A percentile compares a stretch with the other conserved stretches of the same genome.
Evolutionary conservation across 805 yeast species (phyloP).

Genomic region (Huiozyma sinensis): DNA sequence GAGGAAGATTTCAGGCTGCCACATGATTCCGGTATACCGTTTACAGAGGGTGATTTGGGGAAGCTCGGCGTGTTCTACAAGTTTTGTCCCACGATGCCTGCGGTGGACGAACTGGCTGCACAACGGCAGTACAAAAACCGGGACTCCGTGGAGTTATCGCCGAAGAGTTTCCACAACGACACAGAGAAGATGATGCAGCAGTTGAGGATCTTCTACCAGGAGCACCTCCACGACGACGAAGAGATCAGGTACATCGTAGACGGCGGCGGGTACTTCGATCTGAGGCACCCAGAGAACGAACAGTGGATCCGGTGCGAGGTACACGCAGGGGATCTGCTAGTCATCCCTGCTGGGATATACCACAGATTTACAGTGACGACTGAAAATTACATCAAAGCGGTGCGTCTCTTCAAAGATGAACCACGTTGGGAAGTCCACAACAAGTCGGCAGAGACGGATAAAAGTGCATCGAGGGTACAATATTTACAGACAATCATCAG

Average conservation of each 20-base stretch:
- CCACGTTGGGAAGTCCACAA: conserved; percentile 91
- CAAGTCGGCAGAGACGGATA: conserved; percentile 44
- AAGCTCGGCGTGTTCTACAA: conserved; percentile 61
- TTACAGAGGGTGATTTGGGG: conserved; percentile 39
- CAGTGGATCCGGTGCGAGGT: conserved; percentile 72
- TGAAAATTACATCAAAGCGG: conserved; percentile 56
- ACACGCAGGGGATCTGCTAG: conserved; percentile 49
- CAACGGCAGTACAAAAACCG: conserved; percentile 71
- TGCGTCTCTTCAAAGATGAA: conserved; percentile 82
- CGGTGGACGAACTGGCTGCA: conserved; percentile 55
- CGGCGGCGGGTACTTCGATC: conserved; percentile 89
- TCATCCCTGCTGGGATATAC: conserved; percentile 86
- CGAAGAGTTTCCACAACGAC: conserved; percentile 50
- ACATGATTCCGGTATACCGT: conserved; percentile 60
- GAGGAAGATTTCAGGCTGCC: conserved; percentile 51
- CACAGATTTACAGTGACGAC: conserved; percentile 79
- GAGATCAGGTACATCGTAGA: conserved; percentile 84
- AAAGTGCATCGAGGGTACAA: conserved; percentile 34
- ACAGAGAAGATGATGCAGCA: conserved; percentile 51
- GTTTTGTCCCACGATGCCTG: conserved; percentile 36
- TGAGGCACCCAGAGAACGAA: conserved; percentile 44
- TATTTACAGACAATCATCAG: conserved; percentile 28
- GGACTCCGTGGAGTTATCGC: conserved; percentile 54
- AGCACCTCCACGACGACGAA: conserved; percentile 94
- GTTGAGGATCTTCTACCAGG: conserved; percentile 60